Base-by-base conservation (phyloP, 2,329 filamentous ascomycete species). In the Phaeoacremonium minimum region DNA sequence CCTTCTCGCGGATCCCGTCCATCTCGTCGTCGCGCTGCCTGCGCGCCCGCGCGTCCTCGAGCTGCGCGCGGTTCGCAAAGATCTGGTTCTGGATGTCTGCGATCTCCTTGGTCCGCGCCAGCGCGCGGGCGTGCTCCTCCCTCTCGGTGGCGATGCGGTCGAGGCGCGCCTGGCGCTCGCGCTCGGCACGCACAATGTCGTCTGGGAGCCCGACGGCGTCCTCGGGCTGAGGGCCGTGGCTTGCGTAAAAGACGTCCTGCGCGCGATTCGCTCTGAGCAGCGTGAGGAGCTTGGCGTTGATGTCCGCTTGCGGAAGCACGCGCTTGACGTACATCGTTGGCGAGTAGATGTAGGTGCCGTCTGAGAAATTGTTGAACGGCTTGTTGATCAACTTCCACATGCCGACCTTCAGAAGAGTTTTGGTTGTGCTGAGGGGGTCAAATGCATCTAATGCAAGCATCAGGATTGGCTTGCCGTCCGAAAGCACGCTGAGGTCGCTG, bases 351-450 rank as follows among this genome's bases (percentile, higher is more conserved):
- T 69, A 68, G 5, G 61, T 65, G 16, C 70, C 69, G 29, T 72
- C 63, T 2, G 57, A 71, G 55, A 69, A 78, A 41, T 69, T 60
- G 45, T 80, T 78, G 48, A 69, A 76, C 0, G 73, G 61, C 42
- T 76, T 71, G 57, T 84, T 84, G 48, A 84, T 60, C 19, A 73
- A 61, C 49, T 79, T 78, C 78, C 80, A 84, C 59, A 83, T 69
- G 30, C 74, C 77, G 1, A 73, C 75, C 47, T 80, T 79, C 7
- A 85, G 63, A 2, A 85, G 66, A 0, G 73, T 68, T 29, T 71
- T 70, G 0, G 75, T 75, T 6, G 77, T 75, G 1, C 66, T 58
- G 3, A 81, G 41, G 0, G 80, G 67, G 29, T 79, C 72, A 7
- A 58, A 46, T 0, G 75, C 71, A 37, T 82, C 74, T 16, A 85